A percentile compares a stretch with the other conserved stretches of the same genome.
Conservation (phyloP, 495 filamentous ascomycete species). For the Neurospora sp. region DNA sequence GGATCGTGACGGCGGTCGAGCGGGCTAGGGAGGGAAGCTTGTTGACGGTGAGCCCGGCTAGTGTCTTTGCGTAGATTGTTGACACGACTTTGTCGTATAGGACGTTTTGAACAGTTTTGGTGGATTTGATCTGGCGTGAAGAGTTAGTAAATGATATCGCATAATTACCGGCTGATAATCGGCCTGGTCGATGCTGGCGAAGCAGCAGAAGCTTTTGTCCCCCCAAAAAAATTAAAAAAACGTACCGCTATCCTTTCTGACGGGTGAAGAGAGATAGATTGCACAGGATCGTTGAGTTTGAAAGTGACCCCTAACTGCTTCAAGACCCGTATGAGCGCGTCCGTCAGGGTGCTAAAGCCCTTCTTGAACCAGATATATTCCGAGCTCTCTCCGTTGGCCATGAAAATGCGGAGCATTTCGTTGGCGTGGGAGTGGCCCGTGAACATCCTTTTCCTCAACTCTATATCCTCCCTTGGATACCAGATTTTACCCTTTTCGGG, state of each 20-base stretch:
- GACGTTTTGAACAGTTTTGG: slow-evolving; percentile 1
- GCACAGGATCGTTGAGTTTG: slow-evolving; percentile 32
- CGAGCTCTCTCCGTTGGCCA: background rate
- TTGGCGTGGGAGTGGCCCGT: background rate
- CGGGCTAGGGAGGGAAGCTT: slow-evolving; percentile 39
- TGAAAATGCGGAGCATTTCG: background rate
- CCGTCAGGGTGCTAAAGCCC: slow-evolving; percentile 45
- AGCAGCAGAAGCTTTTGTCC: background rate
- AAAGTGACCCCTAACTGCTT: slow-evolving; percentile 38
- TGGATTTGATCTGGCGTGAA: slow-evolving; percentile 19
- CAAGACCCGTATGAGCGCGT: slow-evolving; percentile 38
- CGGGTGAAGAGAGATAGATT: slow-evolving; percentile 13
- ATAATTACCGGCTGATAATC: background rate
- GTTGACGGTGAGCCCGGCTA: slow-evolving; percentile 33
- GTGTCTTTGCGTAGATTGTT: slow-evolving; percentile 47
- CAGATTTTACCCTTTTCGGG: background rate
- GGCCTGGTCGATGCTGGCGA: background rate
- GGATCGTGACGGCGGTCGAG: slow-evolving; percentile 65
- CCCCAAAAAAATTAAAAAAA: background rate
- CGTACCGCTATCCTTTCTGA: slow-evolving; percentile 11
- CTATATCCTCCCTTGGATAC: background rate
- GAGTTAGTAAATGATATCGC: background rate
- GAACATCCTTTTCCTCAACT: background rate
- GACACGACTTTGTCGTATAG: slow-evolving; percentile 58
- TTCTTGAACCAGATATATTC: slow-evolving; percentile 37